Conservation (phyloP, 2,329 filamentous ascomycete genomes). For the Monosporascus sp. region DNA sequence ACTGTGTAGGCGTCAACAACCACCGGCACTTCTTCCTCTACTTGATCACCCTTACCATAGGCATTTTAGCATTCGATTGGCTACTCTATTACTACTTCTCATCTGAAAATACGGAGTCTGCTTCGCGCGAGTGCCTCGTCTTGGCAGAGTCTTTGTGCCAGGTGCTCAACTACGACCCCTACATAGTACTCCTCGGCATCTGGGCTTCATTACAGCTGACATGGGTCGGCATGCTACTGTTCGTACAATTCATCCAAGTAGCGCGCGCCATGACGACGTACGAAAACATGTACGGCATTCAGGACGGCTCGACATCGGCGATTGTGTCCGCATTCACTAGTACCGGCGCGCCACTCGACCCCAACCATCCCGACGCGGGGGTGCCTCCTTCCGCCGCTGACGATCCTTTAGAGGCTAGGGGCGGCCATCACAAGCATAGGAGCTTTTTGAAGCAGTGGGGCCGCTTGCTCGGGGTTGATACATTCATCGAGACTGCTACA, state of each 20-base stretch:
- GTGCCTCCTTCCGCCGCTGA: conserved; percentile 37
- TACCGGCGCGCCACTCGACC: conserved; percentile 65
- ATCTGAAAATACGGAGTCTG: conserved; percentile 45
- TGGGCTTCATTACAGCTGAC: conserved; percentile 83
- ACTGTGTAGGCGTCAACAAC: conserved; percentile 93
- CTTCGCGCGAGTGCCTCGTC: conserved; percentile 61
- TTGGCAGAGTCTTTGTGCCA: conserved; percentile 71
- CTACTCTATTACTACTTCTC: conserved; percentile 67
- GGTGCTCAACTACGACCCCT: conserved; percentile 73
- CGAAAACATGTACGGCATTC: conserved; percentile 87
- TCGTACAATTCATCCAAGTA: conserved; percentile 90
- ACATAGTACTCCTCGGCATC: conserved; percentile 70
- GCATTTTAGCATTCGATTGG: conserved; percentile 67
- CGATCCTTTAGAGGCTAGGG: conserved; percentile 32
- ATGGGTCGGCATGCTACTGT: conserved; percentile 96
- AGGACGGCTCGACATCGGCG: conserved; percentile 46
- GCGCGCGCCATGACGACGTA: conserved; percentile 91
- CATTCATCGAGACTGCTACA: conserved; percentile 87
- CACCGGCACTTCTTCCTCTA: conserved; percentile 94
- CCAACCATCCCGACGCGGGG: conserved; percentile 56
- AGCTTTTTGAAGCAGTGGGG: conserved; percentile 76
- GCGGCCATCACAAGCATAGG: conserved; percentile 44
- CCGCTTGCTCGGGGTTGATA: conserved; percentile 81
- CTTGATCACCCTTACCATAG: conserved; percentile 69
- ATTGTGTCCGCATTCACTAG: conserved; percentile 73